Percentiles rank a stretch among this genome's conserved stretches.
Evolutionary conservation across 2,329 filamentous ascomycete genomes (phyloP).

Genomic region (Pyrenophora graminea): DNA sequence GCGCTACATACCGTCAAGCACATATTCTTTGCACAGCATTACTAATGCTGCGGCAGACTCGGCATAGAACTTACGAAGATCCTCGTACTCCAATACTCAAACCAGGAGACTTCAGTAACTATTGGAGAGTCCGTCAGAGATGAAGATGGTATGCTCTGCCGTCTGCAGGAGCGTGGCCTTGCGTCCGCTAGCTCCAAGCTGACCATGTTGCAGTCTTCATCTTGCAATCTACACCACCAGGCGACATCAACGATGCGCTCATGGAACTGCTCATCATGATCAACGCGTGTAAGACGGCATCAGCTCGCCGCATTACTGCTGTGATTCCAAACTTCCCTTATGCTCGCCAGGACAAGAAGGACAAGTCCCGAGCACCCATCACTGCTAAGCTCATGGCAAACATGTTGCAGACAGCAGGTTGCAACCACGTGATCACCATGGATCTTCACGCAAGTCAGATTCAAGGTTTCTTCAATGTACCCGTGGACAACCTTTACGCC

Average conservation of each 20-base stretch:
- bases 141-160: constrained; percentile 72
- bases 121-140: constrained; percentile 96
- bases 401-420: constrained; percentile 94
- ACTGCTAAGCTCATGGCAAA: constrained; percentile 95
- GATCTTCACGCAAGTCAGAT: constrained; percentile 93
- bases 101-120: constrained; percentile 86
- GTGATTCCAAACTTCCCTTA: constrained; percentile 97
- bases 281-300: constrained; percentile 86
- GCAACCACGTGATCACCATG: constrained; percentile 94
- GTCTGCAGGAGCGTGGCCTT: background rate
- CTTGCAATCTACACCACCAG: constrained; percentile 89
- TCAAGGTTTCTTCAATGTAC: constrained; percentile 91
- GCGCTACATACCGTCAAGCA: background rate
- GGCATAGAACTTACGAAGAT: constrained; percentile 79
- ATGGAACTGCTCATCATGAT: constrained; percentile 99
- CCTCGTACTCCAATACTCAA: constrained; percentile 81
- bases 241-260: constrained; percentile 95
- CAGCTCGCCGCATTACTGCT: constrained; percentile 88
- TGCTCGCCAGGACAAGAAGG: constrained; percentile 96
- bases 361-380: constrained; percentile 93
- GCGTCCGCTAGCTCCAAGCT: constrained; percentile 17
- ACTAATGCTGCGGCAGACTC: constrained; percentile 57
- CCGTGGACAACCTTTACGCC: constrained; percentile 83
- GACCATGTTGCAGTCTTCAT: constrained; percentile 73
- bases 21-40: constrained; percentile 2